A percentile compares a stretch with the other conserved stretches of the same genome.
These are phyloP conservation scores for Botrytis aclada DNA, from an alignment of 2,329 filamentous ascomycete species.

Conservation along the genomic window DNA sequence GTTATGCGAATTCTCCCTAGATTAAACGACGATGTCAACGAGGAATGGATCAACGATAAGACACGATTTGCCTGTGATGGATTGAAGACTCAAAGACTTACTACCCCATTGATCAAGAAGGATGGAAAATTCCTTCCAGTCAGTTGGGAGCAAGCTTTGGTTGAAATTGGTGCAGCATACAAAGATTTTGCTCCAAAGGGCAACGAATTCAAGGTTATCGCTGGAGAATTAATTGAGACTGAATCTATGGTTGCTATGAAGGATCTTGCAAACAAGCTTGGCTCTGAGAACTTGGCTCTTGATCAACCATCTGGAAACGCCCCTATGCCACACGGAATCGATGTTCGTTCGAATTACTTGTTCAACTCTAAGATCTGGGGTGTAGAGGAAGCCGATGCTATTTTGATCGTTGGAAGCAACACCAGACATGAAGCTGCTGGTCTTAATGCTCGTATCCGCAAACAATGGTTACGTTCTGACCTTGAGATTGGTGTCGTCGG, in stretches of 20 bases:
- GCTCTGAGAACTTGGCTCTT: conserved; percentile 91
- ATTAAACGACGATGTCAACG: conserved; percentile 96
- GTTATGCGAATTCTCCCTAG: conserved; percentile 93
- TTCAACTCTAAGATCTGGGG: conserved; percentile 96
- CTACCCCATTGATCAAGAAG: conserved; percentile 83
- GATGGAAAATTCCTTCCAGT: conserved; percentile 89
- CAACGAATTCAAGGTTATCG: conserved; percentile 94
- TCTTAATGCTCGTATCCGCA: conserved; percentile 92
- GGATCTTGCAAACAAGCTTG: conserved; percentile 93
- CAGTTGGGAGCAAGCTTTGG: conserved; percentile 92
- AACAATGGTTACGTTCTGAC: conserved; percentile 95
- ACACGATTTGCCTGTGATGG: conserved; percentile 94
- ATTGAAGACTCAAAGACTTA: conserved; percentile 91
- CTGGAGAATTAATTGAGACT: conserved; percentile 85
- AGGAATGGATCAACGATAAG: conserved; percentile 99
- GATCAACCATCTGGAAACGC: conserved; percentile 82
- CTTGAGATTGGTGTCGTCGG: conserved; percentile 90
- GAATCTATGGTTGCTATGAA: conserved; percentile 96
- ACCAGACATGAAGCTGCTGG: conserved; percentile 92
- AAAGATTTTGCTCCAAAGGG: conserved; percentile 75
- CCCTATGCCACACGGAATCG: conserved; percentile 87
- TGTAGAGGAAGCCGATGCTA: conserved; percentile 88
- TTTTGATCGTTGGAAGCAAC: conserved; percentile 93
- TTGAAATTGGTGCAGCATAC: conserved; percentile 79
- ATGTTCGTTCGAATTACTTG: conserved; percentile 89